phyloP scores from a whole-genome alignment of 2,329 filamentous ascomycete species.

The Fusarium camptoceras region DNA sequence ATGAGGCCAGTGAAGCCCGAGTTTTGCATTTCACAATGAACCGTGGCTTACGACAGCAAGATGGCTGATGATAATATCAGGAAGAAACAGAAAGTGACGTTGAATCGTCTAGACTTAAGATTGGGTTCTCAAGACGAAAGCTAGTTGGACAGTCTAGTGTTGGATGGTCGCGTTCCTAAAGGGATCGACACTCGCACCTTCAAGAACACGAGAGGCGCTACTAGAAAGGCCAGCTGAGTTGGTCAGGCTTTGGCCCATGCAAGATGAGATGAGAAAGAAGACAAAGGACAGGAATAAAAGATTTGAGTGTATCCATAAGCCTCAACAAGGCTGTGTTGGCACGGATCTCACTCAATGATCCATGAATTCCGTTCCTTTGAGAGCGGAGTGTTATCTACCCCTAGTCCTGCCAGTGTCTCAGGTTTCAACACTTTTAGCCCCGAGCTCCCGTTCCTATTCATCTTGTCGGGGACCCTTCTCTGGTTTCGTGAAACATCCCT shows the following conservation, averaged over 20 bases:
- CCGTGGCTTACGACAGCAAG: slow-evolving; percentile 20
- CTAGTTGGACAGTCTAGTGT: slow-evolving; percentile 23
- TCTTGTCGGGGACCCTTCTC: slow-evolving; percentile 14
- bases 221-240: slow-evolving; percentile 20
- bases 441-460: slow-evolving; percentile 21
- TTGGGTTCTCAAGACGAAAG: slow-evolving; percentile 16
- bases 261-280: slow-evolving; percentile 2
- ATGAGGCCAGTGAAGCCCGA: slow-evolving; percentile 25
- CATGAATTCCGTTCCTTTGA: slow-evolving; percentile 1
- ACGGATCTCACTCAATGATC: slow-evolving; percentile 10
- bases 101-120: slow-evolving; percentile 20
- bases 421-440: slow-evolving; percentile 28
- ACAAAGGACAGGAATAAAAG: not conserved
- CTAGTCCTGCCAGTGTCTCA: slow-evolving; percentile 29
- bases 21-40: slow-evolving; percentile 3
- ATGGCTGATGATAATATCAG: slow-evolving; percentile 4
- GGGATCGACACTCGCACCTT: slow-evolving; percentile 41
- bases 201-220: slow-evolving; percentile 34
- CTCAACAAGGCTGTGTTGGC: slow-evolving; percentile 12
- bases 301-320: slow-evolving; percentile 20
- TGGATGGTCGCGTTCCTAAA: slow-evolving; percentile 13
- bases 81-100: slow-evolving; percentile 3
- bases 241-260: not conserved
- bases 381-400: slow-evolving; percentile 16
- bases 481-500: slow-evolving; percentile 27